Evolutionary conservation across 2,329 filamentous ascomycete genomes (phyloP), one percentile per base, ranked within the genome.

Genomic region (Curvularia sp.): DNA sequence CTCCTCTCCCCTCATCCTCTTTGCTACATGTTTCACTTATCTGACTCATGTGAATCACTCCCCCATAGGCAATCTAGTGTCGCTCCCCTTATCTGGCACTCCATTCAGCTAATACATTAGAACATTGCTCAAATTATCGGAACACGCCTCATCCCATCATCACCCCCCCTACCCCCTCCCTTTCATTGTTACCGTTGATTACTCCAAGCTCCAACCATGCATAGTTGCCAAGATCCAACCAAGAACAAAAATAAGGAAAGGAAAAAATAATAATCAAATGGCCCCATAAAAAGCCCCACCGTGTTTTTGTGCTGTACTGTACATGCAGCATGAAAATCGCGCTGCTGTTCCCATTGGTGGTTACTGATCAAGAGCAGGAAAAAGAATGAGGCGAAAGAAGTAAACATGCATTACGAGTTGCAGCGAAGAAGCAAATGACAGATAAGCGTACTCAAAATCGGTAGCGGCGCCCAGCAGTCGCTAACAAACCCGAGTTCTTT

Each of bases 91-190:
- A 13, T 12, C 9, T 15, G 6, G 10, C 28, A 36, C 32, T 25
- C 12, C 15, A 41, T 27, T 45, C 39, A 34, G 49, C 39, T 52
- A 52, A 52, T 43, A 52, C 39, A 52, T 52, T 52, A 52, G 3
- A 43, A 52, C 9, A 30, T 27, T 19, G 28, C 49, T 25, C 30
- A 34, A 43, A 23, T 30, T 52, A 36, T 52, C 21, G 15, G 34
- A 45, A 36, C 19, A 45, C 28, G 28, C 39, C 30, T 52, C 49
- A 52, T 52, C 21, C 39, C 28, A 27, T 52, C 30, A 15, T 45
- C 28, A 36, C 12, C 39, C 38, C 38, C 25, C 27, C 28, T 34
- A 7, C 18, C 36, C 15, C 39, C 49, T 19, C 27, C 13, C 19
- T 45, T 15, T 28, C 34, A 27, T 50, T 38, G 28, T 38, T 12